Evolutionary conservation across 2,329 filamentous ascomycete genomes (phyloP), one percentile per base, ranked within the genome.

Genomic region (Arthrinium phaeospermum): DNA sequence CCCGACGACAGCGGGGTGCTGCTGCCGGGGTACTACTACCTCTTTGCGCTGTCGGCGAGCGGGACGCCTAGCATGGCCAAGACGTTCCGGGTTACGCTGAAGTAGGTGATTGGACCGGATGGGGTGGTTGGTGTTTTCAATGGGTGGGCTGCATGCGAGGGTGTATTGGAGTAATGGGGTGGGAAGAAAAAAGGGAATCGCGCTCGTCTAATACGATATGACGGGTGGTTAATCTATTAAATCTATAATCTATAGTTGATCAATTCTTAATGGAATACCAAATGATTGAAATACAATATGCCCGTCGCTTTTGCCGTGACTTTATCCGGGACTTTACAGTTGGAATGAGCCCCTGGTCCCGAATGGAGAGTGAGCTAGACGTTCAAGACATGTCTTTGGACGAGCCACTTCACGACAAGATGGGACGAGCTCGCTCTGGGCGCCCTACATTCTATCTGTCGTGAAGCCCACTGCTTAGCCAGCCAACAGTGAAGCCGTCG

Each of bases 11-110:
- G 83, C 0, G 88, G 88, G 4, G 79, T 90, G 30, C 76, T 85
- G 7, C 73, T 89, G 3, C 88, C 88, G 0, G 89, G 88, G 0
- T 87, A 85, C 75, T 90, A 85, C 81, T 86, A 87, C 79, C 76
- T 90, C 10, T 90, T 90, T 77, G 87, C 83, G 0, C 79, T 87
- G n/a, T 79, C 86, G 71, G 74, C 78, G 4, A 76, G 75, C 3
- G 86, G 87, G 0, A 83, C 84, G 1, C 87, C 86, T 0, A 87
- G 85, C 74, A 73, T 86, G 4, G 85, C 83, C 0, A 83, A 82
- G 77, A 85, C 81, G 1, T 76, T 87, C 19, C 80, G 81, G 72
- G 72, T 79, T 47, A 74, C 68, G 16, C 27, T 73, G 41, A 46
- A 47, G 19, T 45, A 37, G 14, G 6, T 22, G 16, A n/a, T 8